phyloP scores from a whole-genome alignment of 805 yeast species.

The Trichomonascus vanleenenianus region DNA sequence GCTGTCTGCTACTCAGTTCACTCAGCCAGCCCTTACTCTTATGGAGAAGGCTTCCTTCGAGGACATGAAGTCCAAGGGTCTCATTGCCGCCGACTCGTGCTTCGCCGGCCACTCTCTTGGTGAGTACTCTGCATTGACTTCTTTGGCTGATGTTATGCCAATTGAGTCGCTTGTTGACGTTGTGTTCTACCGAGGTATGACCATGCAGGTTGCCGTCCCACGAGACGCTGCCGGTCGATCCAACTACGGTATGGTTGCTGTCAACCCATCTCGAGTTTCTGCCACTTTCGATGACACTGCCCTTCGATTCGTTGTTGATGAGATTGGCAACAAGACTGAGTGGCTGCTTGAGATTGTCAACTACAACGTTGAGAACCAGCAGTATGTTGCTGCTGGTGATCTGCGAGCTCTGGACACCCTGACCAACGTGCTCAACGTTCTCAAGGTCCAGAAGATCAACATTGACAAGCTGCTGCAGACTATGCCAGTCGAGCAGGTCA shows the following conservation, averaged over 20 bases:
- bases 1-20: conserved; percentile 95
- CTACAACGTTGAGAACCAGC: conserved; percentile 96
- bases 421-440: conserved; percentile 85
- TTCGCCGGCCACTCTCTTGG: conserved; percentile 99
- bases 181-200: conserved; percentile 99
- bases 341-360: conserved; percentile 98
- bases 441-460: conserved; percentile 91
- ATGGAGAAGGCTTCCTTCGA: conserved; percentile 99
- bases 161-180: conserved; percentile 95
- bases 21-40: conserved; percentile 97
- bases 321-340: conserved; percentile 70
- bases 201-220: conserved; percentile 99
- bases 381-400: conserved; percentile 98
- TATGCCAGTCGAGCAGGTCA: conserved; percentile 80
- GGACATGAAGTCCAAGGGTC: conserved; percentile 92
- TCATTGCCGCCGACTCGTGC: conserved; percentile 86
- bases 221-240: conserved; percentile 94
- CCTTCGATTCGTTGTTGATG: conserved; percentile 86
- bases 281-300: conserved; percentile 89
- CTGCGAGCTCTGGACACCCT: conserved; percentile 89
- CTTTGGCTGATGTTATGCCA: conserved; percentile 98
- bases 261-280: conserved; percentile 90
- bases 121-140: conserved; percentile 96
- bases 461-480: conserved; percentile 78
- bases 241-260: conserved; percentile 98